These are phyloP conservation scores for Neonectria neomacrospora DNA, from an alignment of 2,329 filamentous ascomycete species.

Conservation along the genomic window DNA sequence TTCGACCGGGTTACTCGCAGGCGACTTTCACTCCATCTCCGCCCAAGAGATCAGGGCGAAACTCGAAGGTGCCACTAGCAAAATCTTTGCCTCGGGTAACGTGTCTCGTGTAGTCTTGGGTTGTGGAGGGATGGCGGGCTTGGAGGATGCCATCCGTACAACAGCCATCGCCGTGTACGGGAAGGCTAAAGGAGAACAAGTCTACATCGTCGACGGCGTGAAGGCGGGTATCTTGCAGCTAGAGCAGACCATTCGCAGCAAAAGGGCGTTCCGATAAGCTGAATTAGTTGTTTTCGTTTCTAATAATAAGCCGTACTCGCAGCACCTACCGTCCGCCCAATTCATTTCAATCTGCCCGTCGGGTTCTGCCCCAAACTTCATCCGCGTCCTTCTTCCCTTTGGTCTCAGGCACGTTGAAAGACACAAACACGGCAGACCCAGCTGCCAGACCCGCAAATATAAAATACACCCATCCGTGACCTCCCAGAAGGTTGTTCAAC, in stretches of 20 bases:
- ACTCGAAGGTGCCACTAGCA: conserved; percentile 76
- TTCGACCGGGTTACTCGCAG: conserved; percentile 83
- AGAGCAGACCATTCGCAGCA: conserved; percentile 63
- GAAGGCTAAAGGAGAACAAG: conserved; percentile 60
- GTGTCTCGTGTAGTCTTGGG: conserved; percentile 82
- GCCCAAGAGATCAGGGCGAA: conserved; percentile 71
- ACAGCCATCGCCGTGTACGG: conserved; percentile 75
- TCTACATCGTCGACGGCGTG: conserved; percentile 84
- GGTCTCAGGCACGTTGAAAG: conserved; percentile 83
- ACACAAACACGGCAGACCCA: conserved; percentile 77
- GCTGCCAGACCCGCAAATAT: conserved; percentile 83
- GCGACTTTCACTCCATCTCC: conserved; percentile 79
- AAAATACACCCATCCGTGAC: conserved; percentile 87
- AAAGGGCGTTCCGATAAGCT: conserved; percentile 50
- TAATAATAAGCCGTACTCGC: conserved; percentile 19
- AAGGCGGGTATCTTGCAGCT: conserved; percentile 74
- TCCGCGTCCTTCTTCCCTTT: conserved; percentile 84
- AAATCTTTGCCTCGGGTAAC: conserved; percentile 66
- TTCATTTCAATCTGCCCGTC: conserved; percentile 59
- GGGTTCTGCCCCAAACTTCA: conserved; percentile 86
- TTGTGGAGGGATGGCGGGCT: conserved; percentile 90
- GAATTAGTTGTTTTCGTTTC: conserved; percentile 13
- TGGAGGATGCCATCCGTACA: conserved; percentile 79
- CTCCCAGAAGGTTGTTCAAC: conserved; percentile 71
- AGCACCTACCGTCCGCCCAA: conserved; percentile 5